Base-by-base conservation (phyloP, 106 monocot genomes). In the Apostasia shenzhenica region DNA sequence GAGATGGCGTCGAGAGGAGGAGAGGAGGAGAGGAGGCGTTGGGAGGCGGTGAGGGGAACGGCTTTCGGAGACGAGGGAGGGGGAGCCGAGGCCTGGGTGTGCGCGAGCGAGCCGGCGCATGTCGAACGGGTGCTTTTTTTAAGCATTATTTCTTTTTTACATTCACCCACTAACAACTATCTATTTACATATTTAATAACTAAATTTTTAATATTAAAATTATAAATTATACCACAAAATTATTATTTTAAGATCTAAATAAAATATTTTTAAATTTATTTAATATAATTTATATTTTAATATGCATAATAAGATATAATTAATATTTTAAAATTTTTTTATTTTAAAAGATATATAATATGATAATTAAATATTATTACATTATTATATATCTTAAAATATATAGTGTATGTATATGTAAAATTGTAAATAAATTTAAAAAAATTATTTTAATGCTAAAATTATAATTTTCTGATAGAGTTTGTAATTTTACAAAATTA, bases 51-150 rank as follows among this genome's bases (percentile, higher is more conserved):
- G 68, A 39, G 13, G 54, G 45, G 51, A 48, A 59, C 67, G 72
- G 41, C 48, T 52, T 40, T 47, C 37, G 57, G 77, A 48, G 44
- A 55, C 44, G 57, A n/a, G 69, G 41, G 14, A 26, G 26, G n/a
- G 51, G 10, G 47, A 67, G 38, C 12, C 47, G 75, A 61, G 75
- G 75, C 72, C 53, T 79, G 63, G 77, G 52, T 39, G 68, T 14
- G 78, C 70, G 83, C 67, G 87, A 72, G 75, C 75, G 77, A 72
- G 75, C 75, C 57, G 69, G 60, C 73, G 76, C 77, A 76, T 82
- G 82, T 83, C 82, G 82, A 79, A 56, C n/a, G 67, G 47, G 1
- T 11, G 67, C 12, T 1, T 64, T 64, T 64, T 64, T 5, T 47
- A 48, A 50, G 50, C 4, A 50, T 50, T 50, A 50, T 5, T 5